phyloP scores from a whole-genome alignment of 495 filamentous ascomycete species.

The Aspergillus funiculosus region DNA sequence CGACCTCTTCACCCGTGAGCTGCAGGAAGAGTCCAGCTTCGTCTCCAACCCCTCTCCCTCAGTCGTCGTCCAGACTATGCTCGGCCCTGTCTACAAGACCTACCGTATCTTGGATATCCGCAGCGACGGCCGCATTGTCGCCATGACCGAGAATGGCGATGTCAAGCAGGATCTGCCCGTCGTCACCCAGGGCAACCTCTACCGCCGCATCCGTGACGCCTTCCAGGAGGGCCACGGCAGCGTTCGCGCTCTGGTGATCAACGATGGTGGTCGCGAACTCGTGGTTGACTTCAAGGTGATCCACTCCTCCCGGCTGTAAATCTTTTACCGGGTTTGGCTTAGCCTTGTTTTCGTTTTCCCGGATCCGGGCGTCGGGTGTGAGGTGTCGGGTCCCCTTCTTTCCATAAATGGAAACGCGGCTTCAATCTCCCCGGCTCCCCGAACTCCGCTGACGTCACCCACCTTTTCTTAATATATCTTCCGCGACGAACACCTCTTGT shows the following conservation, averaged over 20 bases:
- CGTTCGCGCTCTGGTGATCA: slow-evolving; percentile 92
- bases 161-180: slow-evolving; percentile 95
- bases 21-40: slow-evolving; percentile 98
- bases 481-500: slow-evolving; percentile 12
- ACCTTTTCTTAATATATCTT: slow-evolving; percentile 1
- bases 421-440: too few species aligned
- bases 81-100: slow-evolving; percentile 99
- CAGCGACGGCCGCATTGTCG: slow-evolving; percentile 72
- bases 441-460: slow-evolving; percentile 14
- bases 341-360: slow-evolving; percentile 6
- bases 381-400: too few species aligned
- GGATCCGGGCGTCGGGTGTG: not conserved
- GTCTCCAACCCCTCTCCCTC: slow-evolving; percentile 93
- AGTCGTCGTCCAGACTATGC: slow-evolving; percentile 98
- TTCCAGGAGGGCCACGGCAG: slow-evolving; percentile 90
- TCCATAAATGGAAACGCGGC: too few species aligned
- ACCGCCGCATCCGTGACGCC: slow-evolving; percentile 70
- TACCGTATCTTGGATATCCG: slow-evolving; percentile 98
- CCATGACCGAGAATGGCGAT: slow-evolving; percentile 85
- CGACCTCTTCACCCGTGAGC: slow-evolving; percentile 98
- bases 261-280: slow-evolving; percentile 87
- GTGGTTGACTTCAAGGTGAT: slow-evolving; percentile 99
- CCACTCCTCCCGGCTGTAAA: slow-evolving; percentile 68
- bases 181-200: slow-evolving; percentile 87
- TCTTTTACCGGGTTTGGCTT: slow-evolving; percentile 17